Evolutionary conservation across 164 flowering plant species (phyloP), one percentile per base, ranked within the genome.

Genomic region (Tinospora cordifolia): DNA sequence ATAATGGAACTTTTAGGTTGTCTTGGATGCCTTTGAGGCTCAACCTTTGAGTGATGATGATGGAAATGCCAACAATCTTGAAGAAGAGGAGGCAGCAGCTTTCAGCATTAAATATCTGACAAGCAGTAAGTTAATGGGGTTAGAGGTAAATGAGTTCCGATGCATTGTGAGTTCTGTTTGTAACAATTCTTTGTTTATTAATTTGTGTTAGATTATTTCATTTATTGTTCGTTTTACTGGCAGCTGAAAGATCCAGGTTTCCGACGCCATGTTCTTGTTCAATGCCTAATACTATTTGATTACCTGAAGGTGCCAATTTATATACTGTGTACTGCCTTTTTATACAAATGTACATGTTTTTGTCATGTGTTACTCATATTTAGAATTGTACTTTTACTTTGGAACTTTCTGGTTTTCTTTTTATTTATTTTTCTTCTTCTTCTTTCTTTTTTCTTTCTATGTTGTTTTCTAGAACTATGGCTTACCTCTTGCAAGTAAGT

Each of bases 221-320:
- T 65, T 69, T 30, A 58, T 70, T 11, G 70, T 64, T 63, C 40
- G 19, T 62, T 30, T 71, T 24, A 22, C 34, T 69, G 47, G 47
- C 91, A 94, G 98, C 80, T 95, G 77, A 95, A 90, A 81, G 99
- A 95, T 84, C 93, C 99, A 67, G 90, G 93, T 83, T 95, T 95
- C 69, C 88, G 99, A 9, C 96, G 97, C 67, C 98, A 95, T 78
- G 66, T 92, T 76, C 96, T 95, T 78, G 85, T 95, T 72, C 99
- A 95, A 68, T 88, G 97, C 84, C 96, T 95, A 71, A 92, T 95
- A 76, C 76, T 95, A 79, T 95, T 95, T 75, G 90, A 95, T 75
- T 92, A 90, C 76, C 77, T 92, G 62, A 95, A 88, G 99, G 99
- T 93, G 85, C 39, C 27, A 17, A 38, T 39, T 7, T 21, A 39